Conservation (phyloP, 768 basidiomycete species). For the Podaxis sp. region DNA sequence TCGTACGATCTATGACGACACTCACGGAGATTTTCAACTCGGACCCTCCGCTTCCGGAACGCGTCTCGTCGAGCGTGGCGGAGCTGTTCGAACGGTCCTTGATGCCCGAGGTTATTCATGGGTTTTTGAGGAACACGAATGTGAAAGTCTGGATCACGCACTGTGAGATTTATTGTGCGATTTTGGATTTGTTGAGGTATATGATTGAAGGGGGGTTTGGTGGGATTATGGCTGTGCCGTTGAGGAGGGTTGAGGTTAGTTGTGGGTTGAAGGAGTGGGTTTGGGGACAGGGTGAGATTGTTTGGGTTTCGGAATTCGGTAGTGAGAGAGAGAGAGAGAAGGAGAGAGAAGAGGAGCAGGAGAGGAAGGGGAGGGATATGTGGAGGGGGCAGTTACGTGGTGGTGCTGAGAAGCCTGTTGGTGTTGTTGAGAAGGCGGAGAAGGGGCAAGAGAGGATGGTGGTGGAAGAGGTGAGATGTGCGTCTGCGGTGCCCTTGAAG, state of each 20-base stretch:
- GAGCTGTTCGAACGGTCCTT: constrained; percentile 16
- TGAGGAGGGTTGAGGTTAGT: constrained; percentile 20
- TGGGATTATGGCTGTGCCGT: constrained; percentile 21
- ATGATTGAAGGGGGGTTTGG: constrained; percentile 17
- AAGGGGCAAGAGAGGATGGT: constrained; percentile 12
- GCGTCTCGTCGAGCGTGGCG: background rate
- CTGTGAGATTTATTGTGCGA: constrained; percentile 28
- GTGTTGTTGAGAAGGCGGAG: background rate
- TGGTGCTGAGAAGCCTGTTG: constrained; percentile 6
- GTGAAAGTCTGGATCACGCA: constrained; percentile 35
- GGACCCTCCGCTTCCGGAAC: background rate
- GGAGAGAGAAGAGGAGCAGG: background rate
- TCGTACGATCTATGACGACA: background rate
- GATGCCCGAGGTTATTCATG: constrained; percentile 32
- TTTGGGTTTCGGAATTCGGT: background rate
- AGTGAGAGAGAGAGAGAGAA: too few species aligned
- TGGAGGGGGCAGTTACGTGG: constrained; percentile 5
- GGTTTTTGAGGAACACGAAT: constrained; percentile 29
- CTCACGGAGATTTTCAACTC: constrained; percentile 5
- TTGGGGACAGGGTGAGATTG: constrained; percentile 19
- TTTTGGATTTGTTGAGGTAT: constrained; percentile 26
- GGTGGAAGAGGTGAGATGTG: background rate
- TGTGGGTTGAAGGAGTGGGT: constrained; percentile 22
- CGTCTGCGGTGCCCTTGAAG: constrained; percentile 25
- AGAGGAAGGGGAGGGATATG: constrained; percentile 3